Conservation (phyloP, 192 early-diverging fungal genomes). For the Podila verticillata region DNA sequence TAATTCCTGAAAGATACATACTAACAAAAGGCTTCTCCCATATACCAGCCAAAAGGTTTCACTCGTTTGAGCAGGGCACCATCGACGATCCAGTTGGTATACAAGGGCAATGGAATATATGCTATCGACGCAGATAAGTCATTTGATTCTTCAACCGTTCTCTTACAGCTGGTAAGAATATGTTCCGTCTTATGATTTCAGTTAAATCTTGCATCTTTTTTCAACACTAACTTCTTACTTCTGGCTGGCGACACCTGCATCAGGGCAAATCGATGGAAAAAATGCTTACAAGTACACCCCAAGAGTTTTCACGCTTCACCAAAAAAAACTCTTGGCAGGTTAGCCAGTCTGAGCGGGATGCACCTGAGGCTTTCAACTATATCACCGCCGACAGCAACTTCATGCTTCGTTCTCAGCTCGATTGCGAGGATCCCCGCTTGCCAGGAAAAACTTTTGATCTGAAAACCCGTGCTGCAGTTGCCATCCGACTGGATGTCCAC, state of each 20-base stretch:
- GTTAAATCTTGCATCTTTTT: not conserved
- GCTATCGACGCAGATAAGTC: conserved; percentile 88
- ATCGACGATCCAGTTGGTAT: conserved; percentile 75
- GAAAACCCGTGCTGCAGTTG: conserved; percentile 87
- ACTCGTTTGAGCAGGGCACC: conserved; percentile 75
- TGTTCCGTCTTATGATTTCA: not conserved
- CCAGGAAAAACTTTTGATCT: conserved; percentile 89
- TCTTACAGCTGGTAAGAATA: conserved; percentile 71
- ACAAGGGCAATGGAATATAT: conserved; percentile 74
- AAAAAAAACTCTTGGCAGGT: conserved; percentile 62
- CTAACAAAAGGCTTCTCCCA: not conserved
- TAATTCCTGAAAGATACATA: not conserved
- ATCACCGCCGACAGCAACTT: conserved; percentile 67
- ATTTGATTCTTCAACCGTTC: conserved; percentile 74
- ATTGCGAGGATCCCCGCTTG: conserved; percentile 80
- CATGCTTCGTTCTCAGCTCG: conserved; percentile 89
- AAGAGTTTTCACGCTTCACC: conserved; percentile 75
- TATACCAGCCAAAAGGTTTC: conserved; percentile 58
- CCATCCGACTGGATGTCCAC: conserved; percentile 81
- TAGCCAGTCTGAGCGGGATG: conserved; percentile 45
- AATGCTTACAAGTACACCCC: conserved; percentile 74
- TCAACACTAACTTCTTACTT: not conserved
- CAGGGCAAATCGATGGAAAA: conserved; percentile 92
- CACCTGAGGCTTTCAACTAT: conserved; percentile 78
- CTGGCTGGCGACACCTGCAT: not conserved